Percentiles rank a stretch among this genome's conserved stretches.
These are phyloP conservation scores for Paecilomyces sp. DNA, from an alignment of 2,329 filamentous ascomycete genomes.

Conservation along the genomic window DNA sequence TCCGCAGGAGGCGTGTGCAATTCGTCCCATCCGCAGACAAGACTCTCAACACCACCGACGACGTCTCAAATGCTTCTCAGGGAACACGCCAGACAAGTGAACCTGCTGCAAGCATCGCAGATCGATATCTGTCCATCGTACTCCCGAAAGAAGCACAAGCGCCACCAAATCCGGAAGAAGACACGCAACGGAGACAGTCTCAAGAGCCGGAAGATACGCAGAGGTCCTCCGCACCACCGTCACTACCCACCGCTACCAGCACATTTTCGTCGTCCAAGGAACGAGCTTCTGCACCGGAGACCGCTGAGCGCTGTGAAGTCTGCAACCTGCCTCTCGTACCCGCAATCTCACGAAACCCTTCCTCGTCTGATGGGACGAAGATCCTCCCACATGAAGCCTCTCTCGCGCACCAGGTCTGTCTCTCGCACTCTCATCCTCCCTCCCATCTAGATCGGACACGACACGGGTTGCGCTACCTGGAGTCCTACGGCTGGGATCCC, in stretches of 20 bases:
- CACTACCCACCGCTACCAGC: neutral
- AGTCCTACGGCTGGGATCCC: slow-evolving; percentile 54
- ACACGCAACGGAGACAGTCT: neutral
- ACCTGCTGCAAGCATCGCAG: slow-evolving; percentile 23
- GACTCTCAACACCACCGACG: slow-evolving; percentile 20
- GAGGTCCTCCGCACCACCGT: slow-evolving; percentile 7
- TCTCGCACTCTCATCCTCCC: slow-evolving; percentile 51
- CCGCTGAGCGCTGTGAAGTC: slow-evolving; percentile 41
- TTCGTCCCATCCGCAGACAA: slow-evolving; percentile 49
- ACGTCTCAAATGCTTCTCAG: slow-evolving; percentile 17
- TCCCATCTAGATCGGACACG: slow-evolving; percentile 52
- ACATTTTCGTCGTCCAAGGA: neutral
- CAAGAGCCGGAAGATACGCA: neutral
- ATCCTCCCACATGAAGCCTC: slow-evolving; percentile 40
- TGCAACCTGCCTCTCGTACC: slow-evolving; percentile 51
- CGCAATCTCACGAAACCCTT: slow-evolving; percentile 5
- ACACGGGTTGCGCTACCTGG: slow-evolving; percentile 49
- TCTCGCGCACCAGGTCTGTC: slow-evolving; percentile 50
- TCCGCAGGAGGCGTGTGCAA: slow-evolving; percentile 53
- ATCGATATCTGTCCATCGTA: slow-evolving; percentile 43
- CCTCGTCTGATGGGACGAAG: slow-evolving; percentile 13
- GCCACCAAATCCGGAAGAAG: slow-evolving; percentile 4
- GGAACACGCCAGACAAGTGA: slow-evolving; percentile 12
- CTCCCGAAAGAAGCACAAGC: slow-evolving; percentile 18
- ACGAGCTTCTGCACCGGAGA: neutral